Evolutionary conservation across 2,329 filamentous ascomycete species (phyloP), one percentile per base, ranked within the genome.

Genomic region (Fusarium incarnatum): DNA sequence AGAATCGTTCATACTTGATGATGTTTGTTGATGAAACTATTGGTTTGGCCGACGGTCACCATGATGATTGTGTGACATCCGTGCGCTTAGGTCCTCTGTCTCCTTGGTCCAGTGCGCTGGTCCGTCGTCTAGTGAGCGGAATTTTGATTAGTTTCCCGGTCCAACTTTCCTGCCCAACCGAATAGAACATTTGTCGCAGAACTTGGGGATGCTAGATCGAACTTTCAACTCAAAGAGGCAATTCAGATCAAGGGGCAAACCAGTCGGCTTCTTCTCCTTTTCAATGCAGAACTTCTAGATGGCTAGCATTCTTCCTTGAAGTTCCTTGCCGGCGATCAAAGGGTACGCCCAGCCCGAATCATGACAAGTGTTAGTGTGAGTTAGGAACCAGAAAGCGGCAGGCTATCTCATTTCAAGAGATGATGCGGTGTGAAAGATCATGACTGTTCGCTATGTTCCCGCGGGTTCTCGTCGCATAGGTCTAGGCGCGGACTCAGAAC

Each of bases 81-180:
- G 32, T 37, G 32, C 32, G 32, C 32, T 28, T 28, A 28, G 27
- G 27, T 28, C 27, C 10, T 28, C 12, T 10, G 27, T 28, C 27
- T 25, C 34, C 22, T 37, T 37, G 22, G 30, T 25, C 9, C 48
- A 9, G 8, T 45, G 23, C 32, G 32, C 20, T 23, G 44, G 44
- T 46, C 44, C 48, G 32, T 46, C 40, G 50, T 56, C 30, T 64
- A 58, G 25, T 40, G 49, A 50, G 45, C 60, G 40, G 48, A 45
- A 4, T 28, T 28, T 46, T 50, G n/a, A 40, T 46, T 50, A 34
- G 25, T n/a, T 58, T 46, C 18, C 45, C 16, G 23, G 25, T 23
- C 9, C 32, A 37, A 52, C 32, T 52, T 52, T 52, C 20, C 44
- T 48, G 10, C 30, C 40, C 52, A 49, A 28, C 48, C 48, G 23